phyloP scores from a whole-genome alignment of 2,329 filamentous ascomycete genomes.

The Tricladium varicosporioides region DNA sequence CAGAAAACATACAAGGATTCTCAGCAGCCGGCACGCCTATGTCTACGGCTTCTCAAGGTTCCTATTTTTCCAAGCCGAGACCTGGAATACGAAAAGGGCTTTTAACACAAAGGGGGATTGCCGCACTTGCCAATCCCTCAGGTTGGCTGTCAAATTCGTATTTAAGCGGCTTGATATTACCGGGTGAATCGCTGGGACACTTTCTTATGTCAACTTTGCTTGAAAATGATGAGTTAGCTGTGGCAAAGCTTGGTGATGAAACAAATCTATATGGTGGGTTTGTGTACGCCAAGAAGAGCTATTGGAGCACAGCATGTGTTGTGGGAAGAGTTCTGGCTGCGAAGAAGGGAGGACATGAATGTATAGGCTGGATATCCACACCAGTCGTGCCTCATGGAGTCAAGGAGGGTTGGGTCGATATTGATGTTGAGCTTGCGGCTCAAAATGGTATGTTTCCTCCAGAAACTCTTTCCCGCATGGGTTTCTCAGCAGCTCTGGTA shows the following conservation, averaged over 20 bases:
- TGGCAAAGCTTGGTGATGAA: slow-evolving; percentile 56
- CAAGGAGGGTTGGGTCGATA: slow-evolving; percentile 57
- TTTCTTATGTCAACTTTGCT: slow-evolving; percentile 65
- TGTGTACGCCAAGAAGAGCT: slow-evolving; percentile 61
- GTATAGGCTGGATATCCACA: slow-evolving; percentile 68
- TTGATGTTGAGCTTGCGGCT: slow-evolving; percentile 52
- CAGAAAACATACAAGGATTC: slow-evolving; percentile 24
- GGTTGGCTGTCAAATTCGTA: slow-evolving; percentile 70
- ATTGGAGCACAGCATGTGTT: slow-evolving; percentile 67
- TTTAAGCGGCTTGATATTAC: slow-evolving; percentile 62
- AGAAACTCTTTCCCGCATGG: too few species aligned
- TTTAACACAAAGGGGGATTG: slow-evolving; percentile 43
- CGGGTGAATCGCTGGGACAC: slow-evolving; percentile 61
- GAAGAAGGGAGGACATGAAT: slow-evolving; percentile 59
- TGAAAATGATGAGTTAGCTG: slow-evolving; percentile 61
- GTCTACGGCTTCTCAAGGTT: slow-evolving; percentile 29
- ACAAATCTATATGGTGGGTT: slow-evolving; percentile 65
- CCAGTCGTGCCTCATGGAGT: slow-evolving; percentile 52
- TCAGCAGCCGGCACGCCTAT: slow-evolving; percentile 29
- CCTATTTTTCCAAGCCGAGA: slow-evolving; percentile 32
- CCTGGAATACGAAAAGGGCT: slow-evolving; percentile 24
- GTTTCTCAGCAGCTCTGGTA: not conserved
- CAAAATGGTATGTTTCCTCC: slow-evolving; percentile 20
- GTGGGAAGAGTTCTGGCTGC: slow-evolving; percentile 64
- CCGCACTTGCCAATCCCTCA: slow-evolving; percentile 55